These are phyloP conservation scores for Mortierella sp. DNA, from an alignment of 371 early-diverging fungal genomes.

Conservation along the genomic window DNA sequence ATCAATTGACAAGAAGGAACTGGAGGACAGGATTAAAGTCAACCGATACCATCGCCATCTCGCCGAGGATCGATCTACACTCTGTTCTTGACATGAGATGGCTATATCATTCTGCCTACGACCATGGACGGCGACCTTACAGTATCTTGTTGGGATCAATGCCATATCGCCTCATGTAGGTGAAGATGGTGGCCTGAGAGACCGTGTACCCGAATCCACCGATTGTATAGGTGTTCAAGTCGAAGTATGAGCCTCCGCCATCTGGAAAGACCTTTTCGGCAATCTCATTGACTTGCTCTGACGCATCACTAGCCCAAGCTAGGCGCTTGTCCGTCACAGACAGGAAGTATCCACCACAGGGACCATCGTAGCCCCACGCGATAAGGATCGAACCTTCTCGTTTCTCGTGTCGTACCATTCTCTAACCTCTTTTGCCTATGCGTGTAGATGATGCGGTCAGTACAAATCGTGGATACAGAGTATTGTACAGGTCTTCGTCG, in stretches of 20 bases:
- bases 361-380: conserved; percentile 44
- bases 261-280: not conserved
- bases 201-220: conserved; percentile 29
- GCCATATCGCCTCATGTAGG: conserved; percentile 39
- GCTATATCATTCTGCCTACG: too few species aligned
- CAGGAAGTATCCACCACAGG: conserved; percentile 24
- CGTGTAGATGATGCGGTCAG: too few species aligned
- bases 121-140: not conserved
- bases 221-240: conserved; percentile 12
- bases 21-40: too few species aligned
- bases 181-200: conserved; percentile 31
- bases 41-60: too few species aligned
- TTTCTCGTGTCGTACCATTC: conserved; percentile 38
- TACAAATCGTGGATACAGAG: too few species aligned
- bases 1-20: too few species aligned
- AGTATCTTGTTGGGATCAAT: conserved; percentile 26
- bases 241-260: conserved; percentile 24
- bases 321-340: conserved; percentile 20
- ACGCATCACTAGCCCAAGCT: conserved; percentile 1
- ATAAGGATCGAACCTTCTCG: conserved; percentile 1
- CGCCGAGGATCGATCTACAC: too few species aligned
- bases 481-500: too few species aligned
- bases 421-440: too few species aligned
- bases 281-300: conserved; percentile 11
- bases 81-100: too few species aligned